Conservation (phyloP, 2,329 filamentous ascomycete genomes). For the Sphaerulina musiva region DNA sequence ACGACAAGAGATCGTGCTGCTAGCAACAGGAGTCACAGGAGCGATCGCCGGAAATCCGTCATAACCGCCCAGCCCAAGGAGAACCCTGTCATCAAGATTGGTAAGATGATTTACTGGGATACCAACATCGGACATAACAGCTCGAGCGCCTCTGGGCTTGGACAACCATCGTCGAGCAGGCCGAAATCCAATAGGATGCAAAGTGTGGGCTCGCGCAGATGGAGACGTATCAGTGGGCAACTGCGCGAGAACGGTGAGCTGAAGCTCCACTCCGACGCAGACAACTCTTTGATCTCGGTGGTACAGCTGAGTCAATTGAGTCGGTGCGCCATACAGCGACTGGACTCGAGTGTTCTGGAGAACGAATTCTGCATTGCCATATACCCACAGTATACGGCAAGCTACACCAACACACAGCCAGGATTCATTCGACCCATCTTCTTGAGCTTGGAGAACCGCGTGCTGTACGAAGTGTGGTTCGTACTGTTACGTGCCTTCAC, state of each 20-base stretch:
- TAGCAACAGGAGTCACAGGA: conserved; percentile 25
- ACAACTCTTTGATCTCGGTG: conserved; percentile 70
- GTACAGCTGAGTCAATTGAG: conserved; percentile 86
- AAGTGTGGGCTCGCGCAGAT: conserved; percentile 56
- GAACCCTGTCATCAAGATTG: conserved; percentile 83
- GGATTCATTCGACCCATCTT: conserved; percentile 83
- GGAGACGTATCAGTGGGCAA: conserved; percentile 86
- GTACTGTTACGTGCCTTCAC: conserved; percentile 86
- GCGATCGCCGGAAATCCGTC: conserved; percentile 41
- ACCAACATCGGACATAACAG: conserved; percentile 51
- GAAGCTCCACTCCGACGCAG: conserved; percentile 80
- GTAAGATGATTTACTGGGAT: conserved; percentile 69
- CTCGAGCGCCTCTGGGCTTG: conserved; percentile 23
- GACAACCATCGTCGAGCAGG: conserved; percentile 26
- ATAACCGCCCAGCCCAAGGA: conserved; percentile 55
- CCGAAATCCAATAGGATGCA: conserved; percentile 52
- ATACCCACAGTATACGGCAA: conserved; percentile 82
- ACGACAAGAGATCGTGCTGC: conserved; percentile 24
- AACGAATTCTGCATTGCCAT: conserved; percentile 93
- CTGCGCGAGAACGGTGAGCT: conserved; percentile 92
- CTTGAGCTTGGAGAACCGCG: conserved; percentile 74
- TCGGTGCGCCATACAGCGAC: conserved; percentile 79
- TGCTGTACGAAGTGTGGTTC: conserved; percentile 97
- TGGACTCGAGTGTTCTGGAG: conserved; percentile 84
- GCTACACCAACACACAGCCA: conserved; percentile 56